Base-by-base conservation (phyloP, 2,329 filamentous ascomycete species). In the Ophiosphaerella herpotricha region DNA sequence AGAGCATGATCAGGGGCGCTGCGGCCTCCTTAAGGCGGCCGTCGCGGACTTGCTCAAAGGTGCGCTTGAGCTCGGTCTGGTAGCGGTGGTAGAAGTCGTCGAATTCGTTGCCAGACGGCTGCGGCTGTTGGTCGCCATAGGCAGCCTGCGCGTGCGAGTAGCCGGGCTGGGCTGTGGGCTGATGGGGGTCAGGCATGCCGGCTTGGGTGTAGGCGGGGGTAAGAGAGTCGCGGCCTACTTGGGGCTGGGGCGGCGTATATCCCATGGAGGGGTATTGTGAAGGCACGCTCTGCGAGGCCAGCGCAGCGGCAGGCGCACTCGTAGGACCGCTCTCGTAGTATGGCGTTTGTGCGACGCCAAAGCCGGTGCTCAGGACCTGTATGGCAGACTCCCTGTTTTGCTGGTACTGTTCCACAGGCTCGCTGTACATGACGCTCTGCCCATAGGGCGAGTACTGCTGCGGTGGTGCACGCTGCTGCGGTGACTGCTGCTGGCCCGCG, bases 391-490 rank as follows among this genome's bases (percentile, higher is more conserved):
- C 67, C 54, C 68, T 67, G 54, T 87, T 83, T 70, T 91, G 89
- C 78, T 86, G 82, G 77, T 91, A 95, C 69, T 87, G 87, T 76
- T 86, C 82, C 71, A 86, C 84, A 68, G 85, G 78, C 74, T 93
- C 89, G 76, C 86, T 87, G 79, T 95, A 95, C 82, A 94, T 87
- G 78, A 93, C 85, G 57, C 84, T 83, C 47, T 83, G 77, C 46
- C 85, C 79, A 63, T 85, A 85, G 58, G 77, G 76, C 46, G 75
- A 66, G 64, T 80, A 81, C 52, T 77, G 73, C 55, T 75, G 74
- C 26, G 7, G 26, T 50, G 66, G 57, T 34, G 63, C 50, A 78
- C 85, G 78, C 83, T 88, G 70, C 61, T 88, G 70, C 61, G 78
- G 72, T 77, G 74, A 74, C 78, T 83, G 75, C 82, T 87, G 61